Evolutionary conservation across 1,139 yeast genomes (phyloP), one percentile per base, ranked within the genome.

Genomic region (Geotrichum carabidarum): DNA sequence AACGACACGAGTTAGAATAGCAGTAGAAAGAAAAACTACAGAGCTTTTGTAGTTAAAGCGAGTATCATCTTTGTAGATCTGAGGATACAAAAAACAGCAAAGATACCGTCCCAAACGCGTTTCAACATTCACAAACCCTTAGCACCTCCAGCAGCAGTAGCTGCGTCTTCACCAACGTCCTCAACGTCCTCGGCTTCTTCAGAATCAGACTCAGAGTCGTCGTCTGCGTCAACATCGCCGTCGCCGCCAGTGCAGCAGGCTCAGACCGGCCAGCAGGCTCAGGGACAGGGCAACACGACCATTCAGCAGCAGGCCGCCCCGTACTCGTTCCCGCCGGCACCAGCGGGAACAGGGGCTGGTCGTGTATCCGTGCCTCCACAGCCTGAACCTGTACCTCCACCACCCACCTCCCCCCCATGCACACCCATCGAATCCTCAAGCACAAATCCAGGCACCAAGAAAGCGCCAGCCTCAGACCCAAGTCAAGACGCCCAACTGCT

Each of bases 401-500:
- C n/a, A n/a, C 41, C 41, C 15, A 6, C 43, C 17, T 7, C 43
- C 17, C 8, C 43, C 27, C 22, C 43, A 17, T 5, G 14, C 7
- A n/a, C 27, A 14, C 12, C 44, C n/a, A 22, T 41, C 32, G 44
- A n/a, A n/a, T n/a, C 44, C 34, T 35, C 34, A 17, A 37, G 40
- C 34, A 18, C 17, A 2, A 14, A 17, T 22, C 34, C 44, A 22
- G 32, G 4, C 15, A 22, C 44, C 44, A 9, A 9, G 8, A 42
- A 18, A 27, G 34, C 15, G 15, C 15, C 15, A 5, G 35, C 8
- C 34, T 32, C 37, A 22, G 5, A 4, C 14, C 37, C 22, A 8
- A 41, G 22, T 37, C 51, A 45, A 14, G 55, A 52, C 36, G n/a
- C n/a, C n/a, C n/a, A n/a, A n/a, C 41, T 48, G 37, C 45, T 42